phyloP scores from a whole-genome alignment of 140 eudicot species.

The Senecio squalidus region DNA sequence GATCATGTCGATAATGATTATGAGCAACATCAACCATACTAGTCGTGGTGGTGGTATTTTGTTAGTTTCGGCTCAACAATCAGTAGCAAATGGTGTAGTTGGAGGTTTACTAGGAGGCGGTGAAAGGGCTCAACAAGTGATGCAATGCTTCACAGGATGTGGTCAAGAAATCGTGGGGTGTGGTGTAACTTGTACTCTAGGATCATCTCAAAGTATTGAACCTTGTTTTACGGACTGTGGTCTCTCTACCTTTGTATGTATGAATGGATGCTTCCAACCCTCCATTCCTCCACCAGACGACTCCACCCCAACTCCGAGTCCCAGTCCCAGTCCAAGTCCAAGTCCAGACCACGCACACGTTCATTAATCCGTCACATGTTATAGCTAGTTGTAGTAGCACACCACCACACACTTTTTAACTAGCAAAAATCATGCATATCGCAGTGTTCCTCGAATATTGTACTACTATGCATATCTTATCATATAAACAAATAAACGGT shows the following conservation, averaged over 20 bases:
- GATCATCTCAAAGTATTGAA: conserved; percentile 35
- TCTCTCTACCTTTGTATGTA: conserved; percentile 34
- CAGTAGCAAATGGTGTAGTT: conserved; percentile 2
- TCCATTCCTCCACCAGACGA: conserved; percentile 8
- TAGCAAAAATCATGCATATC: too few relatives aligned
- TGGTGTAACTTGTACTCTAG: conserved; percentile 35
- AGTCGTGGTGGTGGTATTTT: conserved; percentile 1
- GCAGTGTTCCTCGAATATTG: too few relatives aligned
- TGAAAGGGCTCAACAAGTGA: conserved; percentile 28
- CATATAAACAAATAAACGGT: too few relatives aligned
- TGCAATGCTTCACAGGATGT: conserved; percentile 42
- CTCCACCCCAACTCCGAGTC: background rate
- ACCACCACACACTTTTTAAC: too few relatives aligned
- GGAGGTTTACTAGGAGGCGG: conserved; percentile 23
- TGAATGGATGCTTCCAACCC: conserved; percentile 32
- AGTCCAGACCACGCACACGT: background rate
- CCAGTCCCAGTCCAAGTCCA: background rate
- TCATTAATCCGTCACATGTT: too few relatives aligned
- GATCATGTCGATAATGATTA: conserved; percentile 9
- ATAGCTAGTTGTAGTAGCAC: too few relatives aligned
- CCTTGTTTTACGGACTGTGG: conserved; percentile 37
- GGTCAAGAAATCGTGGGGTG: conserved; percentile 35
- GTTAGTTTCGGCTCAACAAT: conserved; percentile 23
- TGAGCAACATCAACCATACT: conserved; percentile 1
- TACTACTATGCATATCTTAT: too few relatives aligned